phyloP scores from a whole-genome alignment of 495 filamentous ascomycete species.

The Astrothelium subdiscretum region DNA sequence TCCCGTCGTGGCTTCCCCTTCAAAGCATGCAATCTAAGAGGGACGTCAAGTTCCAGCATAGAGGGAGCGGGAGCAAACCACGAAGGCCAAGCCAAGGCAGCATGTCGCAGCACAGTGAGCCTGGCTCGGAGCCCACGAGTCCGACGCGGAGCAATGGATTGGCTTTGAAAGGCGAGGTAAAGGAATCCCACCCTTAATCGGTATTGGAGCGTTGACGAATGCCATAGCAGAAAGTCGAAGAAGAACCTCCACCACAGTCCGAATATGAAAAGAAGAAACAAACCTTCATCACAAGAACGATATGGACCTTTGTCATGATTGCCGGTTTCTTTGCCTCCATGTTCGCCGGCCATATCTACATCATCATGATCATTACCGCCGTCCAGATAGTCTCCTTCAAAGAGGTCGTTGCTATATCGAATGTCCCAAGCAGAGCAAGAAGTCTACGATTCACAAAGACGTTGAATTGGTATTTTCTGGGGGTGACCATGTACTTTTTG shows the following conservation, averaged over 20 bases:
- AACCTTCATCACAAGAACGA: conserved; percentile 91
- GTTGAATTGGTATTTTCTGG: conserved; percentile 97
- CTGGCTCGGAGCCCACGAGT: conserved; percentile 50
- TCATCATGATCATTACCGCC: conserved; percentile 81
- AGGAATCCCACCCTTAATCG: not conserved
- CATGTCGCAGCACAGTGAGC: conserved; percentile 74
- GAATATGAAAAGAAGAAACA: conserved; percentile 98
- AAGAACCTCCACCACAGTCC: conserved; percentile 29
- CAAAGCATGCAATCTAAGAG: conserved; percentile 59
- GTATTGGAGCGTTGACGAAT: not conserved
- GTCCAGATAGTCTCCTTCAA: conserved; percentile 97
- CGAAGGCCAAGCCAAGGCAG: conserved; percentile 46
- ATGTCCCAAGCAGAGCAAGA: conserved; percentile 81
- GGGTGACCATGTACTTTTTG: conserved; percentile 97
- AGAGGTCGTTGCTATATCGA: conserved; percentile 96
- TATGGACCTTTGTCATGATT: conserved; percentile 99
- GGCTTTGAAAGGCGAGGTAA: conserved; percentile 14
- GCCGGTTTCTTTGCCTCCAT: conserved; percentile 79
- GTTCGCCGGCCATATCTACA: conserved; percentile 93
- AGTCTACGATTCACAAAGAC: conserved; percentile 89
- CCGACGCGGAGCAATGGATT: conserved; percentile 35
- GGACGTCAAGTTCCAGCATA: conserved; percentile 73
- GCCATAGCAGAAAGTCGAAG: conserved; percentile 3
- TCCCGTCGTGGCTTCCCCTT: not conserved
- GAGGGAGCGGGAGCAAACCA: conserved; percentile 40